These are phyloP conservation scores for Nicotiana obtusifolia DNA, from an alignment of 257 asterid species.

Conservation along the genomic window DNA sequence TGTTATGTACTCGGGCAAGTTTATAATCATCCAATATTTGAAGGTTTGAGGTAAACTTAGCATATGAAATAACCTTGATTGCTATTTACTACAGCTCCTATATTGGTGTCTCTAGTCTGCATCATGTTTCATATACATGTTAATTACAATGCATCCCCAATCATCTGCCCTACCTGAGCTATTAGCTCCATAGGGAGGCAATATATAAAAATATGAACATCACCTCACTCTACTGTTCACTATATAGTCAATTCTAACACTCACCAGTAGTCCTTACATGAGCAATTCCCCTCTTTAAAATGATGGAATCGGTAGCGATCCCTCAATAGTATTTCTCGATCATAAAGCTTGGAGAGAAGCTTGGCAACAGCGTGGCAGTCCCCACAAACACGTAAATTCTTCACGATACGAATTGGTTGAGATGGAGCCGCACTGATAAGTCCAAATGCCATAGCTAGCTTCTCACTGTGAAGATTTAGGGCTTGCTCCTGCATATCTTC, in stretches of 20 bases:
- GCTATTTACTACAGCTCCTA: background rate
- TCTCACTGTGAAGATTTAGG: constrained; percentile 58
- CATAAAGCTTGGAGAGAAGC: constrained; percentile 57
- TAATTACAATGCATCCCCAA: background rate
- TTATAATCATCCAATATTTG: background rate
- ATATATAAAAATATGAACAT: background rate
- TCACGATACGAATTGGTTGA: constrained; percentile 58
- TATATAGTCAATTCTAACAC: background rate
- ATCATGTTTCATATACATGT: background rate
- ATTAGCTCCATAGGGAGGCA: background rate
- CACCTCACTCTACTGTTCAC: background rate
- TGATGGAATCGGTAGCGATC: constrained; percentile 83
- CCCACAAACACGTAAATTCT: constrained; percentile 71
- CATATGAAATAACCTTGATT: background rate
- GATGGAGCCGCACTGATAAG: constrained; percentile 39
- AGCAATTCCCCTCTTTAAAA: constrained; percentile 53
- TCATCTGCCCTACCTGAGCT: background rate
- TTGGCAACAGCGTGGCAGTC: constrained; percentile 64
- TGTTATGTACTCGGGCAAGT: background rate
- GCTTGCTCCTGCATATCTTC: constrained; percentile 73
- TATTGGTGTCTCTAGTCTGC: background rate
- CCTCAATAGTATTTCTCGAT: constrained; percentile 60
- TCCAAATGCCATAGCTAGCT: constrained; percentile 70
- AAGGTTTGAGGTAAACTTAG: background rate
- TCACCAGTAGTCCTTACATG: constrained; percentile 78